Evolutionary conservation across 164 flowering plant genomes (phyloP), one percentile per base, ranked within the genome.

Genomic region (Vitis amurensis): DNA sequence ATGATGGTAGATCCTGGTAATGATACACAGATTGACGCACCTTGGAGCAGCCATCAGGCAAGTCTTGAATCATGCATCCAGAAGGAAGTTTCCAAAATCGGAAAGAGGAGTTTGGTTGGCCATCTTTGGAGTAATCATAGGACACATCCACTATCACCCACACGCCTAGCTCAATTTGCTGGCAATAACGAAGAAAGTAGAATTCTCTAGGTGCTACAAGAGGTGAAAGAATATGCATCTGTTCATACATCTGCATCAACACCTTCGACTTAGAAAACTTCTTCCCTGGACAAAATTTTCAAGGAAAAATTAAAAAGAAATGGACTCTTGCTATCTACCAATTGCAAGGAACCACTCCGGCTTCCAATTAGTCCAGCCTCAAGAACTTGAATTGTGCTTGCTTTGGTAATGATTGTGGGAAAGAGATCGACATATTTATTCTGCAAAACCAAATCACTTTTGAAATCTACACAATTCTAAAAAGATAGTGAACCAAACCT

Each of bases 61-160:
- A 55, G 23, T 79, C 85, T 68, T 84, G 76, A 71, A 87, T 87
- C 78, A 83, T 48, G 67, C 85, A 87, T 29, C 90, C 90, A 55
- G 88, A 87, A 57, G 90, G 90, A 67, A 78, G 80, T 70, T 61
- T 81, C 82, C 83, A 76, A 47, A 70, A 64, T 0, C 59, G 74
- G 9, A 48, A 55, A 2, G 74, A n/a, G n/a, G n/a, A 19, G 50
- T 31, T 12, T 58, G 44, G 44, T 37, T 67, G 74, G 19, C 15
- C 30, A 11, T 70, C 81, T 12, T 61, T 56, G 14, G 52, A 47
- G 67, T 31, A 67, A 52, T 79, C 80, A 68, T 68, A 78, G 11
- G 90, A 82, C 29, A 86, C 84, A 69, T 84, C 79, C 8, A 71
- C 85, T 27, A 86, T 71, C 15, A 74, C 68, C 89, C 89, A 86